Conservation (phyloP, 2,329 filamentous ascomycete genomes). For the Ampelomyces quisqualis region DNA sequence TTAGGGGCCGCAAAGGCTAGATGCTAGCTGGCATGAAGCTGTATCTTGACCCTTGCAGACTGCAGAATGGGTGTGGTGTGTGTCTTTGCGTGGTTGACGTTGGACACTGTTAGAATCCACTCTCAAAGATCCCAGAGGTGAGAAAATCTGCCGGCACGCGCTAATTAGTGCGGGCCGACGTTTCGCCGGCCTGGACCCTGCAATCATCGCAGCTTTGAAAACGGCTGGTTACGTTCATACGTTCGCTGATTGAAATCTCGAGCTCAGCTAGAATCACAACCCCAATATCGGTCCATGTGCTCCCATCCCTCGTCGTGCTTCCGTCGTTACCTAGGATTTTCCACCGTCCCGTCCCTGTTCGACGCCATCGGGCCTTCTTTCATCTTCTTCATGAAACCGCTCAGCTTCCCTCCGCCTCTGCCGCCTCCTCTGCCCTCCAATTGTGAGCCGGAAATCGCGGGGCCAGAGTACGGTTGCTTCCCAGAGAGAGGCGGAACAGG, state of each 20-base stretch:
- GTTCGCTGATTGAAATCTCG: too few relatives aligned
- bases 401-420: conserved; percentile 29
- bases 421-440: conserved; percentile 24
- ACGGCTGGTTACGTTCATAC: too few relatives aligned
- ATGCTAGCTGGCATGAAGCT: conserved; percentile 4
- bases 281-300: neutral
- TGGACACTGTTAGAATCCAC: too few relatives aligned
- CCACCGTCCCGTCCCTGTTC: conserved; percentile 10
- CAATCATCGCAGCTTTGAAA: too few relatives aligned
- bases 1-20: neutral
- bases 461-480: conserved; percentile 19
- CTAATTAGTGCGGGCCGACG: neutral
- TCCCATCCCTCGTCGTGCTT: neutral
- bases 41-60: too few relatives aligned
- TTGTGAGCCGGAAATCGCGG: conserved; percentile 27
- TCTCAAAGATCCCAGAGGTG: too few relatives aligned
- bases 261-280: neutral
- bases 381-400: conserved; percentile 39
- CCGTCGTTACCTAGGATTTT: neutral
- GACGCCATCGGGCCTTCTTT: conserved; percentile 29
- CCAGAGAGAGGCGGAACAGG: conserved; percentile 14
- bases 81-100: neutral
- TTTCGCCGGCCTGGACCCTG: too few relatives aligned
- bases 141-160: neutral
- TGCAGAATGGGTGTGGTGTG: neutral